phyloP scores from a whole-genome alignment of 1,139 yeast species.

The Blastobotrys persicus region DNA sequence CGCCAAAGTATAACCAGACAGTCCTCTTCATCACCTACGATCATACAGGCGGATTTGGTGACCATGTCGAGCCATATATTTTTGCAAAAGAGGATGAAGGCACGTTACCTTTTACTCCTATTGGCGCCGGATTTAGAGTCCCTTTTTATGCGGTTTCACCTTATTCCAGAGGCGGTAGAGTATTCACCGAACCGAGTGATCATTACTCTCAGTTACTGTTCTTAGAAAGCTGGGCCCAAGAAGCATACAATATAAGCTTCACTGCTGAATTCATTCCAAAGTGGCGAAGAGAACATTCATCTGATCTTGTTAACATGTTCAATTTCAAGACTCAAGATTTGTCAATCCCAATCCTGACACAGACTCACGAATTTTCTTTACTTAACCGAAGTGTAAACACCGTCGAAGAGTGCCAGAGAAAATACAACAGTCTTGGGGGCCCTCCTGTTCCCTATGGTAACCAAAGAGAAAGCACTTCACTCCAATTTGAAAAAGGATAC shows the following conservation, averaged over 20 bases:
- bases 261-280: slow-evolving; percentile 20
- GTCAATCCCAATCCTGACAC: slow-evolving; percentile 19
- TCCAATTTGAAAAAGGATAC: slow-evolving; percentile 27
- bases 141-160: slow-evolving; percentile 30
- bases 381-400: slow-evolving; percentile 4
- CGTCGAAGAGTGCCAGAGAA: slow-evolving; percentile 11
- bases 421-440: slow-evolving; percentile 8
- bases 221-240: slow-evolving; percentile 26
- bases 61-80: slow-evolving; percentile 27
- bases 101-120: slow-evolving; percentile 18
- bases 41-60: slow-evolving; percentile 34
- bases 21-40: slow-evolving; percentile 30
- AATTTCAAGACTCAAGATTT: slow-evolving; percentile 26
- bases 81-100: slow-evolving; percentile 26
- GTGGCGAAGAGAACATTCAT: slow-evolving; percentile 32
- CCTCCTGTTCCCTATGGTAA: slow-evolving; percentile 23
- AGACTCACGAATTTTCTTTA: slow-evolving; percentile 16
- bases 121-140: slow-evolving; percentile 32
- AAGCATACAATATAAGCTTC: slow-evolving; percentile 23
- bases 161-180: slow-evolving; percentile 31
- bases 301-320: slow-evolving; percentile 27
- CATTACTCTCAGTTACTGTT: slow-evolving; percentile 31
- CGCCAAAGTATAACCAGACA: slow-evolving; percentile 28
- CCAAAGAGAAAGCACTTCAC: slow-evolving; percentile 22
- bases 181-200: slow-evolving; percentile 30